These are phyloP conservation scores for Exobasidium cylindrosporum DNA, from an alignment of 1,284 basidiomycete genomes.

Conservation along the genomic window DNA sequence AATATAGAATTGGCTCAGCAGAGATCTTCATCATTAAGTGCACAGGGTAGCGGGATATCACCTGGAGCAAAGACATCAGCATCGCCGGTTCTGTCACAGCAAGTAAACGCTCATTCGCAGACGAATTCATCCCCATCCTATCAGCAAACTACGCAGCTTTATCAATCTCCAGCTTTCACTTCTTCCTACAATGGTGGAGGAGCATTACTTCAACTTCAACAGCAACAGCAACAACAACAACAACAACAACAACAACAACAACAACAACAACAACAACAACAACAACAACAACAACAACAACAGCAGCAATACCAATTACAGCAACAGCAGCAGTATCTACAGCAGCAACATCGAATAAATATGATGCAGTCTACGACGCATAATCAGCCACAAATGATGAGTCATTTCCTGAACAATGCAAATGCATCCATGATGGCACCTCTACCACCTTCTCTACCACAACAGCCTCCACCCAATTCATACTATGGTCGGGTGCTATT, in stretches of 20 bases:
- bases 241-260: not conserved
- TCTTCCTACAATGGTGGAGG: slow-evolving; percentile 12
- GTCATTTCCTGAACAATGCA: not conserved
- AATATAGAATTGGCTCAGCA: not conserved
- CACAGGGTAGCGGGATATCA: too few relatives aligned
- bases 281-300: slow-evolving; percentile 3
- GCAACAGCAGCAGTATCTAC: not conserved
- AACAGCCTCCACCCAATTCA: slow-evolving; percentile 15
- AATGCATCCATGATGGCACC: not conserved
- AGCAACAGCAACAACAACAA: not conserved
- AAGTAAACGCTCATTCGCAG: not conserved
- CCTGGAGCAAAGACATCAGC: too few relatives aligned
- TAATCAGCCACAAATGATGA: not conserved
- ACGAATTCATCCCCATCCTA: not conserved
- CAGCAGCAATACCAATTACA: slow-evolving; percentile 3
- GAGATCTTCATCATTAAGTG: slow-evolving; percentile 7
- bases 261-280: not conserved
- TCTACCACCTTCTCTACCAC: not conserved
- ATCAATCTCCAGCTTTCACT: not conserved
- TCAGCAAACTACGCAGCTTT: not conserved
- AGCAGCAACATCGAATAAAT: not conserved
- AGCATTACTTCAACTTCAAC: slow-evolving; percentile 7
- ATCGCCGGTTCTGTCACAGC: not conserved
- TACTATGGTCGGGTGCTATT: slow-evolving; percentile 52
- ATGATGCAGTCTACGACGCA: too few relatives aligned